Percentiles rank a stretch among this genome's conserved stretches.
Conservation (phyloP, 768 basidiomycete species). For the Termitomyces sp. region DNA sequence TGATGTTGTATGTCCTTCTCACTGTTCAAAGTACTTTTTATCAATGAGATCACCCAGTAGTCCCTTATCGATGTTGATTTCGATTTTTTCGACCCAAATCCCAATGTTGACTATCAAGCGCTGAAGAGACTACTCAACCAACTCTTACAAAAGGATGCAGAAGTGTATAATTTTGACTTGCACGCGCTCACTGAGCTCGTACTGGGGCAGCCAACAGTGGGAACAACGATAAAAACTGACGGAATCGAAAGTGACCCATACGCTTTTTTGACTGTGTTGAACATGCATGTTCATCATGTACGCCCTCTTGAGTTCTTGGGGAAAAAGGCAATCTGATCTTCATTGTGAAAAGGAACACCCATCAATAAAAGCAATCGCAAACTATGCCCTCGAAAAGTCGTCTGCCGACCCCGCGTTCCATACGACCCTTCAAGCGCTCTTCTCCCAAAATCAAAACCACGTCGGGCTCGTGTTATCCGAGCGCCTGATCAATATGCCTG, state of each 20-base stretch:
- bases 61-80: constrained; percentile 83
- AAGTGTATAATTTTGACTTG: constrained; percentile 46
- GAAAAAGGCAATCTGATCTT: neutral
- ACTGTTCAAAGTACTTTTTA: neutral
- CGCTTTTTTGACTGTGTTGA: constrained; percentile 75
- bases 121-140: constrained; percentile 68
- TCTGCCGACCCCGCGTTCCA: constrained; percentile 44
- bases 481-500: constrained; percentile 91
- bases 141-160: constrained; percentile 71
- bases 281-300: constrained; percentile 58
- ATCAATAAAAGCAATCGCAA: constrained; percentile 61
- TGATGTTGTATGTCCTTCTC: constrained; percentile 18
- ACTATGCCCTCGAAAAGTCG: constrained; percentile 61
- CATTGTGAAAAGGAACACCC: constrained; percentile 51
- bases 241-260: constrained; percentile 87
- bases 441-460: constrained; percentile 45
- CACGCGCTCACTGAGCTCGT: constrained; percentile 78
- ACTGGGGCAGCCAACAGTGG: constrained; percentile 65
- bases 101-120: constrained; percentile 79
- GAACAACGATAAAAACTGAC: constrained; percentile 88
- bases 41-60: constrained; percentile 25
- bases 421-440: constrained; percentile 44
- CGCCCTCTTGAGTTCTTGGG: constrained; percentile 28
- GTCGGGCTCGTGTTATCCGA: constrained; percentile 86
- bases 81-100: constrained; percentile 88